Conservation (phyloP, 495 filamentous ascomycete species). For the Collariella sp. region DNA sequence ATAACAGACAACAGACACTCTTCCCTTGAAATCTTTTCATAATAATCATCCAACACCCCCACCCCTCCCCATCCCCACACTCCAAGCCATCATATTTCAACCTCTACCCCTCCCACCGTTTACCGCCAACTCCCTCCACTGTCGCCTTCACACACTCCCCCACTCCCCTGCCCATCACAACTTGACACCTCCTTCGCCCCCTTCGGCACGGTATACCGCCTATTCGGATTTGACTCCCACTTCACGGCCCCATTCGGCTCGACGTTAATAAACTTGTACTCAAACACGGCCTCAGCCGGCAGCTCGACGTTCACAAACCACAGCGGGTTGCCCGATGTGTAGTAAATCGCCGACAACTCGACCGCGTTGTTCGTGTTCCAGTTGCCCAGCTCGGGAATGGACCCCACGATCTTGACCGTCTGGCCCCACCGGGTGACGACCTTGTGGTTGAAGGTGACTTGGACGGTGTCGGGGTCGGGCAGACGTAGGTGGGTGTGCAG, state of each 20-base stretch:
- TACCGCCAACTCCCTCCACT: too few species aligned
- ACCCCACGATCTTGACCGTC: conserved; percentile 52
- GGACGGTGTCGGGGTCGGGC: too few species aligned
- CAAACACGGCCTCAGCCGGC: conserved; percentile 42
- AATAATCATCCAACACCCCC: too few species aligned
- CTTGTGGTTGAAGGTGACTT: conserved; percentile 52
- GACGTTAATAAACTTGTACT: conserved; percentile 64
- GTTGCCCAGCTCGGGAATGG: conserved; percentile 44
- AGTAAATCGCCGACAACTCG: conserved; percentile 44
- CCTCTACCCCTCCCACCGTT: too few species aligned
- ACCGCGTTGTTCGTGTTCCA: conserved; percentile 48
- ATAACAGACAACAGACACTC: too few species aligned
- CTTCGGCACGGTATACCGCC: conserved; percentile 48
- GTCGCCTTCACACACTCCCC: too few species aligned
- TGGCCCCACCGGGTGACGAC: conserved; percentile 49
- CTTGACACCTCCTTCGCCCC: too few species aligned
- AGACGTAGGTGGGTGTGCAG: conserved; percentile 43
- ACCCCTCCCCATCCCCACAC: too few species aligned
- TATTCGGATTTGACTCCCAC: conserved; percentile 61
- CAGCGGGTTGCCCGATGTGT: conserved; percentile 46
- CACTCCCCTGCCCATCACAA: too few species aligned
- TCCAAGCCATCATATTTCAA: too few species aligned
- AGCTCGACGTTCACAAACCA: conserved; percentile 48
- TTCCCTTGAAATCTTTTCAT: too few species aligned
- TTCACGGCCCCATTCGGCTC: conserved; percentile 43